A percentile compares a stretch with the other conserved stretches of the same genome.
Conservation (phyloP, 768 basidiomycete genomes). For the Suillus fuscotomentosus region DNA sequence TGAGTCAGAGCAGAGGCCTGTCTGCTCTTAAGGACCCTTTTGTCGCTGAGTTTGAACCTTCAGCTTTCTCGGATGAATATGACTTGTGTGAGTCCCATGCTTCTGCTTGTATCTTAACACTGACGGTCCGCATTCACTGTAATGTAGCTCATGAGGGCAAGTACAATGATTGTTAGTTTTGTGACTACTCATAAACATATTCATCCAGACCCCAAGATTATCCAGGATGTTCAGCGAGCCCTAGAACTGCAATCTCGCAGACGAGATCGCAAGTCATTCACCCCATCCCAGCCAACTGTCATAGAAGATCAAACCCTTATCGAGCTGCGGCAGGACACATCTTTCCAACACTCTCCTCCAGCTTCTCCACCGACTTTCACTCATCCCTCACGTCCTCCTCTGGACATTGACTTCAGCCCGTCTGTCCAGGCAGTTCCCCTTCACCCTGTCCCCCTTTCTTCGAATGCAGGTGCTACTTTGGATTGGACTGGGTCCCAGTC, state of each 20-base stretch:
- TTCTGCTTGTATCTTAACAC: slow-evolving; percentile 12
- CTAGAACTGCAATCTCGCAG: slow-evolving; percentile 71
- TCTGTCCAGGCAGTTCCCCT: slow-evolving; percentile 45
- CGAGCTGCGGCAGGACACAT: slow-evolving; percentile 28
- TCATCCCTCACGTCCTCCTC: slow-evolving; percentile 11
- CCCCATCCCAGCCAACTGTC: slow-evolving; percentile 15
- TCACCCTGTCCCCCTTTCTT: slow-evolving; percentile 70
- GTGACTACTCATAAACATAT: slow-evolving; percentile 13
- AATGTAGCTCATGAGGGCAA: slow-evolving; percentile 71
- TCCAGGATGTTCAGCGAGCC: slow-evolving; percentile 79
- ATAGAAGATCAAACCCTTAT: slow-evolving; percentile 23
- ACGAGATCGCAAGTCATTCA: slow-evolving; percentile 52
- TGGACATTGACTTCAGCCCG: slow-evolving; percentile 72
- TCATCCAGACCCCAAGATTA: slow-evolving; percentile 66
- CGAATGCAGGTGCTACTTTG: slow-evolving; percentile 65
- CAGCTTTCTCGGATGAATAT: slow-evolving; percentile 71
- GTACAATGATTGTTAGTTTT: slow-evolving; percentile 17
- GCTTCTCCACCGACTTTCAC: slow-evolving; percentile 14
- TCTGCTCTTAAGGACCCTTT: slow-evolving; percentile 26
- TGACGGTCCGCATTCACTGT: not conserved
- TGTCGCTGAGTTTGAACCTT: slow-evolving; percentile 35
- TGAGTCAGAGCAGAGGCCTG: slow-evolving; percentile 11
- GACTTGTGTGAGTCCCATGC: slow-evolving; percentile 59
- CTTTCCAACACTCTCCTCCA: slow-evolving; percentile 16
- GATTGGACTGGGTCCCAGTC: slow-evolving; percentile 66